Base-by-base conservation (phyloP, 768 basidiomycete genomes). In the Cyclocybe aegerita region DNA sequence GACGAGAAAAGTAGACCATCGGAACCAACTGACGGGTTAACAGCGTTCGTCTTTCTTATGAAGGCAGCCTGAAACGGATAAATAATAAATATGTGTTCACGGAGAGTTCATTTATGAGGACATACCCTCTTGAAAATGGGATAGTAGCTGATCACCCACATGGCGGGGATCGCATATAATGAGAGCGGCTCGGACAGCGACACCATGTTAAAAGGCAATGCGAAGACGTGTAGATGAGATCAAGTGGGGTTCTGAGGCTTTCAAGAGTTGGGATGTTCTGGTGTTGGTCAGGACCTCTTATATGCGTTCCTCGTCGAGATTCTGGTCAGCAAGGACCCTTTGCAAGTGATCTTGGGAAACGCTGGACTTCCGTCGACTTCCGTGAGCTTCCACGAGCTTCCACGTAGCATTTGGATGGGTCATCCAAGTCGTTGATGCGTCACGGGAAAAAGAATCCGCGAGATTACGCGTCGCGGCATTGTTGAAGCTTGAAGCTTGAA, bases 91-190 rank as follows among this genome's bases (percentile, higher is more conserved):
- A 33, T 11, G 32, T 30, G 36, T 38, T 30, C 12, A 36, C 10
- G 17, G 11, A 31, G 4, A 30, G 33, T 50, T 29, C 14, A 43
- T n/a, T 15, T 0, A 31, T 17, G 12, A 17, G 39, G n/a, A 47
- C 57, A 17, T 35, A 70, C 70, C 60, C 63, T 71, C 44, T 47
- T 42, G 4, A 55, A 32, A 16, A 48, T 50, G 1, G 73, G 73
- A 34, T 67, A 70, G 46, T 68, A 65, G 9, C 60, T 65, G 12
- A 65, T 56, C 14, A 68, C 56, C 58, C 62, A 70, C 54, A 68
- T 66, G 1, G 64, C 56, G 14, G 72, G 72, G 34, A 74, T 69
- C 9, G 72, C 69, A 52, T 71, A 74, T n/a, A 74, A 48, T 3
- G 68, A 69, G 17, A 69, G 60, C 31, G 67, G 61, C 35, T 59